Base-by-base conservation (phyloP, 345 rosid genomes). In the Noccaea bulbosa region DNA sequence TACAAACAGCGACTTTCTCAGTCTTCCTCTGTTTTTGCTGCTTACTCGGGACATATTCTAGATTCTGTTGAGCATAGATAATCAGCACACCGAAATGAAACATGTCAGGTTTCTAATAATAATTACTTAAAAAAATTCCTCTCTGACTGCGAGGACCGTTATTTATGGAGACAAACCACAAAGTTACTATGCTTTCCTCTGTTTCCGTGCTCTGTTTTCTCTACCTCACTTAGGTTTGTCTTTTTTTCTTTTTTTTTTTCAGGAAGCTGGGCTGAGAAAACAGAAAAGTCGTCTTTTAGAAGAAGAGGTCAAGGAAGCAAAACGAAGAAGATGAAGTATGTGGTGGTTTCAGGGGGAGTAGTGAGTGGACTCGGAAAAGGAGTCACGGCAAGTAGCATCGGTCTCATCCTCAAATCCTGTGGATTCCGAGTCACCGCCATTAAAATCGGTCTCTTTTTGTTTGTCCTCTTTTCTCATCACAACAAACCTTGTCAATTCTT, bases 301-400 rank as follows among this genome's bases (percentile, higher is more conserved):
- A n/a, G 38, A 46, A 24, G 66, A 9, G 64, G 53, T 24, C 7
- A 20, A 39, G 34, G 65, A 68, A 46, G 16, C 38, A 45, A 6
- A 30, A 43, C 35, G 50, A 14, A 58, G 65, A 69, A 77, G 74
- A 80, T 80, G 89, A 82, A 85, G 82, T 79, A 82, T 72, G 86
- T 85, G 70, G 75, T 83, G 72, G 82, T 82, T 43, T 80, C 84
- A 20, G 90, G 90, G 3, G 90, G 87, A 67, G 87, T 85, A 22
- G 88, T 85, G 69, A 85, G 88, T 55, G 88, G 88, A 5, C 83
- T 85, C 32, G 88, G 88, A 2, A 85, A 85, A 76, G 88, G 88
- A 35, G 88, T 85, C 40, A 85, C 86, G 0, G 88, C 88, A 20
- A 85, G 88, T 72, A 82, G 88, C 50, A 81, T 85, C 40, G 88